phyloP scores from a whole-genome alignment of 345 rosid species.

The Ailanthus altissimus region DNA sequence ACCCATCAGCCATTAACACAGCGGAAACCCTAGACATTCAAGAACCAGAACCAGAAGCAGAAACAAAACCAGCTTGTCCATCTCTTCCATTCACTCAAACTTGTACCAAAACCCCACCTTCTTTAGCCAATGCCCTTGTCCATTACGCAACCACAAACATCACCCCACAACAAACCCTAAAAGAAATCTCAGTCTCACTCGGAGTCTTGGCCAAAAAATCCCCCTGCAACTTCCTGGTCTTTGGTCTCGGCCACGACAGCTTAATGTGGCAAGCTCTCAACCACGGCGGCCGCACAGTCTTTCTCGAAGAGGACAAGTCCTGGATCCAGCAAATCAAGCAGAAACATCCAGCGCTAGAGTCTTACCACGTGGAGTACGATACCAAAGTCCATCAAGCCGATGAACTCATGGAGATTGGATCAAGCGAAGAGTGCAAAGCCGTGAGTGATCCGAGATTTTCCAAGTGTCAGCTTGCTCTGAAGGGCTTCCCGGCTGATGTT shows the following conservation, averaged over 20 bases:
- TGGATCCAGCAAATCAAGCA: constrained; percentile 66
- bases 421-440: constrained; percentile 41
- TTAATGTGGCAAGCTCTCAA: constrained; percentile 89
- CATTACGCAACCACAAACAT: constrained; percentile 74
- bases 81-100: constrained; percentile 18
- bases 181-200: constrained; percentile 72
- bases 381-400: constrained; percentile 65
- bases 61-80: constrained; percentile 22
- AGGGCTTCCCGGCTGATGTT: constrained; percentile 63
- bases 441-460: constrained; percentile 65
- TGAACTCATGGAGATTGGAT: constrained; percentile 46
- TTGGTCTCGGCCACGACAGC: constrained; percentile 89
- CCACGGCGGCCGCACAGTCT: constrained; percentile 80
- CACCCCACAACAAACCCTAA: constrained; percentile 87
- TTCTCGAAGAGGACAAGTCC: constrained; percentile 76
- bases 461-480: constrained; percentile 58
- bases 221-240: constrained; percentile 85
- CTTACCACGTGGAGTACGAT: constrained; percentile 73
- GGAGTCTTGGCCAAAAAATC: constrained; percentile 53
- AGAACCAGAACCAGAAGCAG: background rate
- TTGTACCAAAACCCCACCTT: constrained; percentile 65
- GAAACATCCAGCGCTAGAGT: constrained; percentile 54
- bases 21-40: constrained; percentile 7
- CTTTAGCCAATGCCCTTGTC: constrained; percentile 64
- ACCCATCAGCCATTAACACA: background rate